These are phyloP conservation scores for Capsicum rhomboideum DNA, from an alignment of 257 asterid genomes.

Conservation along the genomic window DNA sequence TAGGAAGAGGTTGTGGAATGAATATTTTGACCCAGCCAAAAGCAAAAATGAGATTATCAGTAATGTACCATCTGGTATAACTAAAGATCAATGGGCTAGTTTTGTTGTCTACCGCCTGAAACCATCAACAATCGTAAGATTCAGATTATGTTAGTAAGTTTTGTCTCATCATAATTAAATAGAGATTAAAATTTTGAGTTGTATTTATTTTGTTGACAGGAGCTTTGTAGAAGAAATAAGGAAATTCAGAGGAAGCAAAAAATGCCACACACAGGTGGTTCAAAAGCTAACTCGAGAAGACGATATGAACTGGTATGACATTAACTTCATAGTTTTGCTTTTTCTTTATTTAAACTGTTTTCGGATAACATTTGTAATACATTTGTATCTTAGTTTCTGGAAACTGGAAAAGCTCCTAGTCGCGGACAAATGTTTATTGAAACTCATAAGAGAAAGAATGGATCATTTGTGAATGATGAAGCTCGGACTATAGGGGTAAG, in stretches of 20 bases:
- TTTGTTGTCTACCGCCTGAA: no score
- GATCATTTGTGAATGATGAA: neutral
- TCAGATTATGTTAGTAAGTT: neutral
- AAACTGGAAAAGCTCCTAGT: neutral
- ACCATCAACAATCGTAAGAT: neutral
- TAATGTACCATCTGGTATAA: neutral
- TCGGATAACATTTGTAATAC: neutral
- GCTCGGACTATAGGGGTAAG: neutral
- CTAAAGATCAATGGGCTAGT: neutral
- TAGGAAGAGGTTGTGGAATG: neutral
- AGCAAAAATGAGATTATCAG: neutral
- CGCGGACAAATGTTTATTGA: neutral
- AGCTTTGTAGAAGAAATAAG: no score
- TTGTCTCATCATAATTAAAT: no score
- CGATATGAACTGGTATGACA: neutral
- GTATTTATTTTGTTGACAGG: no score
- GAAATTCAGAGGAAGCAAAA: no score
- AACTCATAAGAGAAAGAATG: neutral
- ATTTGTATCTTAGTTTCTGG: neutral
- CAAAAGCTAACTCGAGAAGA: no score
- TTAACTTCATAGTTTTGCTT: neutral
- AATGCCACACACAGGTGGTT: no score
- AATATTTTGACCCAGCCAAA: neutral
- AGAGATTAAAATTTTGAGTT: no score
- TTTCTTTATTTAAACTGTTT: neutral